Base-by-base conservation (phyloP, 2,329 filamentous ascomycete species). In the Paracoccidioides brasiliensis region DNA sequence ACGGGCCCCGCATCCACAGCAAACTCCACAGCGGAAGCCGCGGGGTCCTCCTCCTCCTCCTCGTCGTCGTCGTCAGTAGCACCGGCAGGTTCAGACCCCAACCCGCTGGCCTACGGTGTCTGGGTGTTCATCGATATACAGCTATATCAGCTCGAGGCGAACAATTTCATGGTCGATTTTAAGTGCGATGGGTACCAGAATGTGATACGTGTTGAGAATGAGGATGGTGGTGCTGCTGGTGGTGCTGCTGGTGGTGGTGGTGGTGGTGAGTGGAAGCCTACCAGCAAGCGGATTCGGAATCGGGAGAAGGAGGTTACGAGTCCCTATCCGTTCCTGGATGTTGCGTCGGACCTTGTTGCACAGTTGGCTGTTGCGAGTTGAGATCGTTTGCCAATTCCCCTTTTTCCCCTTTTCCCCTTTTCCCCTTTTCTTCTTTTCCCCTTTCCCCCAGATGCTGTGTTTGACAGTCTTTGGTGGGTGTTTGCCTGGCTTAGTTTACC, bases 121-220 rank as follows among this genome's bases (percentile, higher is more conserved):
- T 91, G 87, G 67, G 86, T 97, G 65, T 93, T 95, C 67, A 83
- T 98, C 68, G 90, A 95, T 61, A 96, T 98, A 60, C 93, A 96
- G 69, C 84, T 96, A 53, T 96, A 96, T 71, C 86, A 90, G 67
- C 90, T 97, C 76, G 91, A 97, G 69, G 83, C 84, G 56, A 86
- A 88, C 55, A 91, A 93, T 61, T 97, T 91, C 70, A 84, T 98
- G 59, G 93, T 98, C 51, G 93, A 98, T 70, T 98, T 98, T 78
- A 97, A 96, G 69, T 97, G 91, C 69, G 90, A 93, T 12, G 93
- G 93, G 22, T 98, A 98, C 72, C 93, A 98, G 74, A 88, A 93
- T 55, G 85, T 91, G 51, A 82, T 85, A 61, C 75, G 85, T 52
- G 48, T 58, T 35, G 57, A 58, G 37, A 42, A 55, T 10, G 59